Percentiles rank a stretch among this genome's conserved stretches.
Evolutionary conservation across 768 basidiomycete genomes (phyloP).

Genomic region (Clitopilus passeckerianus): DNA sequence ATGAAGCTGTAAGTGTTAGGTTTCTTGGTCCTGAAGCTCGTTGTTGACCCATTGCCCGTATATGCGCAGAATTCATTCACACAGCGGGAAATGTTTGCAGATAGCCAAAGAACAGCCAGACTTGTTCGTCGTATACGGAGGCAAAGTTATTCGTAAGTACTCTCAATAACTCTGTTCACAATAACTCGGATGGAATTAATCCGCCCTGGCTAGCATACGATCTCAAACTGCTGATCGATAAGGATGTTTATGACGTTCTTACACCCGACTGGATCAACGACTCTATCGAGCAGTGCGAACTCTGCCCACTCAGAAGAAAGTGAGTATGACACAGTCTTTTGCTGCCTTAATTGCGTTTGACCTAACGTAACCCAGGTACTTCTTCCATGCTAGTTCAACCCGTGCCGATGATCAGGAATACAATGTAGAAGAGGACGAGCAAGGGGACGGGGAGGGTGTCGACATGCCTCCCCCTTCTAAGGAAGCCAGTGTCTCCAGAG

Average conservation of each 20-base stretch:
- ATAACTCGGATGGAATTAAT: background rate
- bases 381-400: conserved; percentile 64
- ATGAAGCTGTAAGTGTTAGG: conserved; percentile 47
- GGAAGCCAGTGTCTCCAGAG: background rate
- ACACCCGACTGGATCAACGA: conserved; percentile 81
- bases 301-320: conserved; percentile 65
- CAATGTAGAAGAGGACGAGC: conserved; percentile 33
- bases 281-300: conserved; percentile 56
- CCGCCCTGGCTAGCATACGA: conserved; percentile 51
- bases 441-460: conserved; percentile 14
- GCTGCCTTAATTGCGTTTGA: background rate
- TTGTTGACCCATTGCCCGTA: background rate
- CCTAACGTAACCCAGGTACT: conserved; percentile 47
- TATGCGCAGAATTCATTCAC: conserved; percentile 58
- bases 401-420: conserved; percentile 52
- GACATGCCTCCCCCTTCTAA: conserved; percentile 11
- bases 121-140: conserved; percentile 63
- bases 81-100: conserved; percentile 66
- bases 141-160: conserved; percentile 59
- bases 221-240: conserved; percentile 65
- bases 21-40: conserved; percentile 11
- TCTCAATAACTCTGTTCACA: background rate
- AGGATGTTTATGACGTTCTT: conserved; percentile 66
- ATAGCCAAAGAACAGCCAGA: conserved; percentile 50
- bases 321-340: conserved; percentile 26